Evolutionary conservation across 2,329 filamentous ascomycete species (phyloP).

Genomic region (Aspergillus alliaceus): DNA sequence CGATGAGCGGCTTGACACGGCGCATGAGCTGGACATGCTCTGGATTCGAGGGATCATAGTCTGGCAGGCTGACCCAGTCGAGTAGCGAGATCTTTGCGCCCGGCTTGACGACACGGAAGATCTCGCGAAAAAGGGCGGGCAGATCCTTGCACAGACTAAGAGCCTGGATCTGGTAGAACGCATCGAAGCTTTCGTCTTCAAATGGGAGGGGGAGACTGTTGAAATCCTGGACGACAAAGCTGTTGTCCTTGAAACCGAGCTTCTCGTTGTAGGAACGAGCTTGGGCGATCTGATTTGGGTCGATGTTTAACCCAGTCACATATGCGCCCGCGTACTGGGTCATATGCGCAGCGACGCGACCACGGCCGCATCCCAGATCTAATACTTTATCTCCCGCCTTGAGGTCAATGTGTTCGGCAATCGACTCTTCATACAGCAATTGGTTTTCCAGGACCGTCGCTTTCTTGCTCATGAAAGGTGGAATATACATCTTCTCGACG

Average conservation of each 20-base stretch:
- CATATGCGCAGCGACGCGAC: slow-evolving; percentile 57
- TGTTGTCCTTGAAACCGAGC: slow-evolving; percentile 45
- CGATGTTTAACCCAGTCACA: slow-evolving; percentile 56
- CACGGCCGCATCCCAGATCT: slow-evolving; percentile 55
- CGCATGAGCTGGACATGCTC: slow-evolving; percentile 54
- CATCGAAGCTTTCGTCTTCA: slow-evolving; percentile 50
- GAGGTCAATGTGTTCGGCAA: slow-evolving; percentile 50
- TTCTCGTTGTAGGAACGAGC: slow-evolving; percentile 47
- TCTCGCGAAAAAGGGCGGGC: slow-evolving; percentile 48
- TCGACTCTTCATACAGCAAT: slow-evolving; percentile 53
- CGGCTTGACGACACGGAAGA: slow-evolving; percentile 52
- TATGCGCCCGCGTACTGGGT: slow-evolving; percentile 48
- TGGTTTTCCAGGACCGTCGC: slow-evolving; percentile 54
- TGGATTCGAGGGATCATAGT: slow-evolving; percentile 49
- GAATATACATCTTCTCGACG: slow-evolving; percentile 61
- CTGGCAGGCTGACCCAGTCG: slow-evolving; percentile 55
- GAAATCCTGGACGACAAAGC: slow-evolving; percentile 53
- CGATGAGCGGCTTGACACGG: slow-evolving; percentile 56
- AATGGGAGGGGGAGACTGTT: slow-evolving; percentile 55
- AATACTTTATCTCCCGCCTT: slow-evolving; percentile 49
- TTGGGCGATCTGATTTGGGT: slow-evolving; percentile 53
- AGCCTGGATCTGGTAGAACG: slow-evolving; percentile 60
- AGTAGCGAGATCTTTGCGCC: slow-evolving; percentile 52
- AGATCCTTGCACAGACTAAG: slow-evolving; percentile 55
- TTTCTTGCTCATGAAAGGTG: slow-evolving; percentile 53